Conservation (phyloP, 2,329 filamentous ascomycete genomes). For the Thelonectria discophora region DNA sequence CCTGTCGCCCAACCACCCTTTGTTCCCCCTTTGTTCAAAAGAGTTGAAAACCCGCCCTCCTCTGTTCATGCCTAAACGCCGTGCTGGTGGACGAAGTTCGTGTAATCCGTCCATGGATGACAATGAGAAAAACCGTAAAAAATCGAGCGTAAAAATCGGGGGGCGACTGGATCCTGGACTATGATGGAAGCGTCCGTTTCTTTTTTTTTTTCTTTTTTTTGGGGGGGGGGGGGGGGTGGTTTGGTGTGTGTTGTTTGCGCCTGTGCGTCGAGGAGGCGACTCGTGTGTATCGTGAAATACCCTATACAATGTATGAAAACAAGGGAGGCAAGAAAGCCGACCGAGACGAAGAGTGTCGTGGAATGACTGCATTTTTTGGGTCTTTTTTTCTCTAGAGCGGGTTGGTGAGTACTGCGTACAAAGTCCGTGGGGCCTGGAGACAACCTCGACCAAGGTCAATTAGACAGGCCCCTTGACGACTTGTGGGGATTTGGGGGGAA, state of each 20-base stretch:
- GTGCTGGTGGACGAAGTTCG: constrained; percentile 40
- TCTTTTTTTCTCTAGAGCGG: constrained; percentile 3
- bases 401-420: constrained; percentile 15
- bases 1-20: constrained; percentile 26
- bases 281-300: constrained; percentile 43
- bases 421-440: constrained; percentile 20
- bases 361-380: constrained; percentile 12
- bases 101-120: constrained; percentile 40
- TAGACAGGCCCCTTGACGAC: constrained; percentile 17
- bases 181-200: constrained; percentile 27
- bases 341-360: constrained; percentile 24
- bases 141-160: constrained; percentile 26
- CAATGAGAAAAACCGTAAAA: constrained; percentile 11
- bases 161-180: constrained; percentile 32
- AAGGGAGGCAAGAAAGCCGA: constrained; percentile 24
- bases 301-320: constrained; percentile 43
- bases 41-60: constrained; percentile 23
- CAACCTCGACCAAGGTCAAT: constrained; percentile 26
- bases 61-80: constrained; percentile 45
- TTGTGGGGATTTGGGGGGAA: constrained; percentile 1
- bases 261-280: constrained; percentile 27
- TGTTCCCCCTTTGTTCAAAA: constrained; percentile 27
- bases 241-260: constrained; percentile 2
- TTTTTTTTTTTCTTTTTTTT: constrained; percentile 14
- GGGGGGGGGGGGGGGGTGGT: too few species aligned